A percentile compares a stretch with the other conserved stretches of the same genome.
Conservation (phyloP, 2,329 filamentous ascomycete species). For the Alternaria angustiovoidea region DNA sequence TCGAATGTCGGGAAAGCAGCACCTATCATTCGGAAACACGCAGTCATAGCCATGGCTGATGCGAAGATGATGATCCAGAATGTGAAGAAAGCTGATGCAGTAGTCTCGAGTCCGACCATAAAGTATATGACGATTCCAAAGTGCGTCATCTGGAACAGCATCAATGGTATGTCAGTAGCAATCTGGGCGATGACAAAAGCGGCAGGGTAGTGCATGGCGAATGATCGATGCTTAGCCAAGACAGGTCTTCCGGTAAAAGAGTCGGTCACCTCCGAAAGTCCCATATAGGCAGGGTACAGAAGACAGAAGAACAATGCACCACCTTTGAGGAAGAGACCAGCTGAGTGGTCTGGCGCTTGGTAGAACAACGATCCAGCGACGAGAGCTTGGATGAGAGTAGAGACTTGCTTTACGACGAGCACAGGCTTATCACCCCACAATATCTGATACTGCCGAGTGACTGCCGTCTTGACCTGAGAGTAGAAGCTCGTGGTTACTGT, state of each 20-base stretch:
- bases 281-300: constrained; percentile 67
- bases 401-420: constrained; percentile 68
- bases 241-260: constrained; percentile 73
- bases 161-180: constrained; percentile 62
- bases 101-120: constrained; percentile 76
- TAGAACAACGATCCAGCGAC: constrained; percentile 74
- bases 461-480: constrained; percentile 61
- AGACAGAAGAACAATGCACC: constrained; percentile 71
- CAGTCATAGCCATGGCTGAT: constrained; percentile 66
- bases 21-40: constrained; percentile 77
- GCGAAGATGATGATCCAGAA: constrained; percentile 73
- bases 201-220: constrained; percentile 85
- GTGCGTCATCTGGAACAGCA: constrained; percentile 65
- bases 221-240: constrained; percentile 83
- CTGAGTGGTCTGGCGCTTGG: constrained; percentile 64
- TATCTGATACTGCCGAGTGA: constrained; percentile 71
- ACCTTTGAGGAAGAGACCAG: constrained; percentile 68
- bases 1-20: constrained; percentile 69
- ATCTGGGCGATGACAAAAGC: constrained; percentile 76
- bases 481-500: constrained; percentile 54
- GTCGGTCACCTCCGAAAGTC: constrained; percentile 69
- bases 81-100: constrained; percentile 79
- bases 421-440: constrained; percentile 70
- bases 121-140: constrained; percentile 78
- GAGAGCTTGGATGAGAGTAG: constrained; percentile 65